Evolutionary conservation across 192 early-diverging fungal genomes (phyloP), one percentile per base, ranked within the genome.

Genomic region (Borealophlyctis nickersoniae): DNA sequence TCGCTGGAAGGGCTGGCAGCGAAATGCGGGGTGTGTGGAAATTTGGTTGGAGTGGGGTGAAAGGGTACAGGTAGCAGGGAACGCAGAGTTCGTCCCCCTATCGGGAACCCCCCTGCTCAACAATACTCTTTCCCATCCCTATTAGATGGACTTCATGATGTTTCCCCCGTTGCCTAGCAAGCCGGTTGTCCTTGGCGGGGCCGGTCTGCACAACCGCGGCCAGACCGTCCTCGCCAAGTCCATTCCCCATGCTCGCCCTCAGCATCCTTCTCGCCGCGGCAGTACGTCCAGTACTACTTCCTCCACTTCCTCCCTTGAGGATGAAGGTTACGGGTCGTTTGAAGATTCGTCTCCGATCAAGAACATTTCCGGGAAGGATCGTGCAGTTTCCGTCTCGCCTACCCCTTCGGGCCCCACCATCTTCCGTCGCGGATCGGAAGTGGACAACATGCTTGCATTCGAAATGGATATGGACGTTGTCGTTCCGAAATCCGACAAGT

Each of bases 301-400:
- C 39, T 13, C 7, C 39, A 13, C 9, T 19, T 45, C 39, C 9
- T 33, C 56, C 26, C 14, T 31, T 13, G 45, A 13, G n/a, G 60
- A 61, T 49, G 60, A 61, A 49, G 60, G 60, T 45, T 61, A 61
- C 48, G 60, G 39, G 24, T 61, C 60, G 9, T 61, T 22, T 11
- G 60, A 61, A 49, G 60, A 61, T 35, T 16, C 35, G 9, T 49
- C 60, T 11, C 60, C 60, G 9, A 33, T 58, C 57, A 22, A n/a
- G 13, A 16, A 53, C 52, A 13, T 13, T 23, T 4, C 5, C 52
- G 11, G 11, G 52, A 13, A 53, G 16, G 7, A 7, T 13, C 19
- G 19, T 19, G 39, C 39, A 7, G 39, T 7, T 45, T 7, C 39
- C 9, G 39, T 19, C 7, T 45, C 39, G 7, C 39, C 39, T 45